phyloP scores from a whole-genome alignment of 805 yeast genomes.

The Saturnispora ahearnii region DNA sequence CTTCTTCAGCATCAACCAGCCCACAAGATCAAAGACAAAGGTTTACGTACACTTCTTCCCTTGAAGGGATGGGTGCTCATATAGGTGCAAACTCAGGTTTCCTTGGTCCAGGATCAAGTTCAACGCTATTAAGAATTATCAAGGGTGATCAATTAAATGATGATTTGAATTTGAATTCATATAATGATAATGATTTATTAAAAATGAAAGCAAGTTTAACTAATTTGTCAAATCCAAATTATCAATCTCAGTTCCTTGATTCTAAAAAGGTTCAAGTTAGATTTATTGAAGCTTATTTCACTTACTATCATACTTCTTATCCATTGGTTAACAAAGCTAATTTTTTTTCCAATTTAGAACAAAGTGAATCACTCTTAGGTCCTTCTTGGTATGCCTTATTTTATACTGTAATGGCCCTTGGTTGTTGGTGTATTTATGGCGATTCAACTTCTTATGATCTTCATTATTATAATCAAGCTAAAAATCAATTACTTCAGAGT shows the following conservation, averaged over 20 bases:
- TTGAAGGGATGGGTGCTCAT: slow-evolving; percentile 63
- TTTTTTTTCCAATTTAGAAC: slow-evolving; percentile 28
- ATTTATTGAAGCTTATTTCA: slow-evolving; percentile 37
- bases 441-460: slow-evolving; percentile 44
- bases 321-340: slow-evolving; percentile 52
- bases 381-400: slow-evolving; percentile 38
- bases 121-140: slow-evolving; percentile 37
- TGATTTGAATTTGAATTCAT: slow-evolving; percentile 8
- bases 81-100: slow-evolving; percentile 43
- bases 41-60: slow-evolving; percentile 4
- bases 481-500: slow-evolving; percentile 30
- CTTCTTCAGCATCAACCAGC: background rate
- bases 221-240: background rate
- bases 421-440: slow-evolving; percentile 58
- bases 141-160: slow-evolving; percentile 27
- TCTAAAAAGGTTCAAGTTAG: slow-evolving; percentile 14
- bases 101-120: slow-evolving; percentile 56
- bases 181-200: background rate
- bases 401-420: slow-evolving; percentile 54
- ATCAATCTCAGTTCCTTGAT: background rate
- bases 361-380: slow-evolving; percentile 14
- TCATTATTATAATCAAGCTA: slow-evolving; percentile 47
- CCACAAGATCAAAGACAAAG: background rate
- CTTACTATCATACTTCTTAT: slow-evolving; percentile 50
- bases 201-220: background rate